A percentile compares a stretch with the other conserved stretches of the same genome.
phyloP scores from a whole-genome alignment of 139 green algal genomes.

The Chlamydomonas sphaeroides region DNA sequence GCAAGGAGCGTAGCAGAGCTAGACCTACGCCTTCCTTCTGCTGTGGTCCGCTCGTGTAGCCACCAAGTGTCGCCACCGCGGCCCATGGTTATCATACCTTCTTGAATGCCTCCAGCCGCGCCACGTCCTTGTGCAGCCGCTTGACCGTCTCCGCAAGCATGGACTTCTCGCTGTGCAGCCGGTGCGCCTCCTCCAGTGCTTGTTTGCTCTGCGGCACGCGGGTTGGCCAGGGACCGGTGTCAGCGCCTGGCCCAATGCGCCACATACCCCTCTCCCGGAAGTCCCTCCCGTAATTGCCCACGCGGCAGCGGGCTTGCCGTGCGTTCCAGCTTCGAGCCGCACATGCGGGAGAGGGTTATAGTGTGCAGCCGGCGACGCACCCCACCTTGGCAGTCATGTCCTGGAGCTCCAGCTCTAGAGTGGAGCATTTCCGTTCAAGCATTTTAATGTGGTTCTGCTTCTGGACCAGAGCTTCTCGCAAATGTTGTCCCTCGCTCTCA shows the following conservation, averaged over 20 bases:
- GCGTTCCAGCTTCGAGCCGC: too few relatives aligned
- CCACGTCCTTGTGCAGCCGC: constrained; percentile 81
- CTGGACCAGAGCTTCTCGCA: constrained; percentile 53
- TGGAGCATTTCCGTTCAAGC: constrained; percentile 53
- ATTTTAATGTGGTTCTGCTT: constrained; percentile 59
- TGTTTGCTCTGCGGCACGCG: constrained; percentile 54
- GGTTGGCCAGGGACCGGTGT: too few relatives aligned
- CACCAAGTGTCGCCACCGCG: too few relatives aligned
- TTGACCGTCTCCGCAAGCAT: constrained; percentile 82
- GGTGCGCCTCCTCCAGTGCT: constrained; percentile 62
- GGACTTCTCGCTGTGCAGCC: constrained; percentile 71
- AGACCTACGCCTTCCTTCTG: too few relatives aligned
- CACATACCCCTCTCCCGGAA: background rate
- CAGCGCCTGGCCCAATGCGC: too few relatives aligned
- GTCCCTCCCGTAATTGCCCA: too few relatives aligned
- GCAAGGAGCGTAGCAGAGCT: too few relatives aligned
- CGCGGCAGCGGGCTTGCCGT: too few relatives aligned
- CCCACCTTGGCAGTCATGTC: constrained; percentile 61
- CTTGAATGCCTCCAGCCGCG: constrained; percentile 83
- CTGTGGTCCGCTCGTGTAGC: too few relatives aligned
- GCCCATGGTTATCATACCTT: too few relatives aligned
- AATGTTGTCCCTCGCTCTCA: constrained; percentile 62
- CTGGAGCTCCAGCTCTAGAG: constrained; percentile 60
- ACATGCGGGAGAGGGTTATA: too few relatives aligned
- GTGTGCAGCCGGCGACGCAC: too few relatives aligned